phyloP scores from a whole-genome alignment of 2,329 filamentous ascomycete species.

The Penicillium sp. region DNA sequence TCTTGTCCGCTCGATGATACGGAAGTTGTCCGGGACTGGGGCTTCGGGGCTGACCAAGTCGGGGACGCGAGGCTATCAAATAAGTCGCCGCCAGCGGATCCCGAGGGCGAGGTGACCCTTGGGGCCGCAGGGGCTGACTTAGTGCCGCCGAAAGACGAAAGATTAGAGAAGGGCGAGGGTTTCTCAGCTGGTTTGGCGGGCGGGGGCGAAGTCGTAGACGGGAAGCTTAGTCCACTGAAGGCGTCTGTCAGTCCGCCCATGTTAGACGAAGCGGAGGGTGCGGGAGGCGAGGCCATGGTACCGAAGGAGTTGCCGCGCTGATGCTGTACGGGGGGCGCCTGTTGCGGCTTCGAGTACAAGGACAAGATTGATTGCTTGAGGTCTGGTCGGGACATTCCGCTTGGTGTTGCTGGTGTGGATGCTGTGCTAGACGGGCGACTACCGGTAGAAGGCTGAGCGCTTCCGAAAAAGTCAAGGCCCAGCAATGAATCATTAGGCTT shows the following conservation, averaged over 20 bases:
- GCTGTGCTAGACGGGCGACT: slow-evolving; percentile 77
- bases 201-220: slow-evolving; percentile 44
- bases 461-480: slow-evolving; percentile 88
- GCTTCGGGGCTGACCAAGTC: slow-evolving; percentile 51
- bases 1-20: slow-evolving; percentile 60
- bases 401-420: slow-evolving; percentile 56
- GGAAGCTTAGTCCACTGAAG: slow-evolving; percentile 69
- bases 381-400: slow-evolving; percentile 77
- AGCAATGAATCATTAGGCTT: slow-evolving; percentile 83
- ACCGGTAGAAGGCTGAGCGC: slow-evolving; percentile 65
- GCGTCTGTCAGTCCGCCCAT: slow-evolving; percentile 75
- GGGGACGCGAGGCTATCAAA: slow-evolving; percentile 70
- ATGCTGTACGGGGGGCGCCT: slow-evolving; percentile 51
- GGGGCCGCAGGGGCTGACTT: slow-evolving; percentile 47
- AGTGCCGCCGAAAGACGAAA: slow-evolving; percentile 54
- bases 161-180: slow-evolving; percentile 63
- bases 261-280: slow-evolving; percentile 31
- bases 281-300: slow-evolving; percentile 59
- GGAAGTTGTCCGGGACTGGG: slow-evolving; percentile 48
- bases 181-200: slow-evolving; percentile 47
- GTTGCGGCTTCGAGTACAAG: slow-evolving; percentile 82
- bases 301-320: slow-evolving; percentile 65
- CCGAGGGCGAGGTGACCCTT: slow-evolving; percentile 50
- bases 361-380: slow-evolving; percentile 97
- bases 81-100: slow-evolving; percentile 69